phyloP scores from a whole-genome alignment of 306 rosid species.

The Cucurbita argyrosperma region DNA sequence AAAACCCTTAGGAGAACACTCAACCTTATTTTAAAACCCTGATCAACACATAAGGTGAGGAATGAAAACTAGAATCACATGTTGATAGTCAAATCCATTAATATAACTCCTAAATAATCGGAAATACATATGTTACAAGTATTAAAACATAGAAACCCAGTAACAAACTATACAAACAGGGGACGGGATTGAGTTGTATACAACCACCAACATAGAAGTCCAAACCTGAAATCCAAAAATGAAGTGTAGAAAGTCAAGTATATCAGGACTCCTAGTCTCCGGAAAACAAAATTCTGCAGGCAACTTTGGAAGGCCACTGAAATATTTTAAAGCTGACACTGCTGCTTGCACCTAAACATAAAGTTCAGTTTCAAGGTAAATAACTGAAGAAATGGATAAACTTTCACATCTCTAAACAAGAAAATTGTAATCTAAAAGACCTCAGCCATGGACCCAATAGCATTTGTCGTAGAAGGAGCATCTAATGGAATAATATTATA shows the following conservation, averaged over 20 bases:
- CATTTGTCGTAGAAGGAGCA: constrained; percentile 59
- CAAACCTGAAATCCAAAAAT: constrained; percentile 87
- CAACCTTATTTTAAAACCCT: background rate
- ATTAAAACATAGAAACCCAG: background rate
- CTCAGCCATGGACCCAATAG: constrained; percentile 49
- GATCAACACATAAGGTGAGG: background rate
- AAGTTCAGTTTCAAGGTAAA: background rate
- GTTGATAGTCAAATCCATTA: background rate
- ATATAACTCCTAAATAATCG: background rate
- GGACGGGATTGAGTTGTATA: background rate
- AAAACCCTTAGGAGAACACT: background rate
- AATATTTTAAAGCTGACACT: constrained; percentile 50
- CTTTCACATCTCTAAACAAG: background rate
- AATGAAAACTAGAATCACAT: background rate
- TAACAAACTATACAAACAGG: background rate
- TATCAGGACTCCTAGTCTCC: constrained; percentile 45
- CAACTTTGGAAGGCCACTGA: constrained; percentile 54
- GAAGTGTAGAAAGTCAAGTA: constrained; percentile 73
- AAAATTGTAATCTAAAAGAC: constrained; percentile 18
- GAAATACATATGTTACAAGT: background rate
- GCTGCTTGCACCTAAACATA: constrained; percentile 77
- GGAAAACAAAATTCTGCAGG: constrained; percentile 44
- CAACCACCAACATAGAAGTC: background rate
- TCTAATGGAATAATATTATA: constrained; percentile 86
- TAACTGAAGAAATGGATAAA: background rate